Conservation (phyloP, 129 eudicot genomes). For the Lactuca saligna region DNA sequence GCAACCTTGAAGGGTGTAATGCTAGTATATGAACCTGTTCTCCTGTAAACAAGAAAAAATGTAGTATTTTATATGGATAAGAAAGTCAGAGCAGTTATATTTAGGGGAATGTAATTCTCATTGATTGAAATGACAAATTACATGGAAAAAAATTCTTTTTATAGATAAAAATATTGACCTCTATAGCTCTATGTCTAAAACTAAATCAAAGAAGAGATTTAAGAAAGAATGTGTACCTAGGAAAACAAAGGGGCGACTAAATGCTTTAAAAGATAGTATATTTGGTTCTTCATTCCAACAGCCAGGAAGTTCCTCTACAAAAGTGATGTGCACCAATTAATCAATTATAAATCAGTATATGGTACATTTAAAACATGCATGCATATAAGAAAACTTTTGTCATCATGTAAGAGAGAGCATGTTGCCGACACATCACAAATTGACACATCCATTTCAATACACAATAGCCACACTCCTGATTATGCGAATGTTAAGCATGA, state of each 20-base stretch:
- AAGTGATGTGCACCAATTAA: conserved; percentile 16
- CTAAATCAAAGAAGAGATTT: conserved; percentile 9
- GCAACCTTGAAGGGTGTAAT: conserved; percentile 96
- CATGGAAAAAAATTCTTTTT: too few species aligned
- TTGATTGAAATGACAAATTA: too few species aligned
- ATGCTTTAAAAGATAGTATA: conserved; percentile 63
- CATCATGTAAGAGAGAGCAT: conserved; percentile 9
- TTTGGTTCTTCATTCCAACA: conserved; percentile 69
- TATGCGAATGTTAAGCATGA: too few species aligned
- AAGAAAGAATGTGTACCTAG: conserved; percentile 53
- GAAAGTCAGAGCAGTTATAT: not conserved
- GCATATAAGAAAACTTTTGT: not conserved
- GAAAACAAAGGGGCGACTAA: conserved; percentile 83
- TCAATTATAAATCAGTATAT: conserved; percentile 1
- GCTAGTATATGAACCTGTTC: conserved; percentile 85
- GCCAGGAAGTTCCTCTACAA: conserved; percentile 75
- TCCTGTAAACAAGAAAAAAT: conserved; percentile 45
- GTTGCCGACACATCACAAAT: too few species aligned
- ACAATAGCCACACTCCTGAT: too few species aligned
- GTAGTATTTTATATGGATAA: not conserved
- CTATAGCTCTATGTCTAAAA: conserved; percentile 7
- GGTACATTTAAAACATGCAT: not conserved
- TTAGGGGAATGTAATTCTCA: not conserved
- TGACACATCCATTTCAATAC: too few species aligned
- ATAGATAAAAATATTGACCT: too few species aligned